These are phyloP conservation scores for Penicillium pulvis DNA, from an alignment of 495 filamentous ascomycete genomes.

Conservation along the genomic window DNA sequence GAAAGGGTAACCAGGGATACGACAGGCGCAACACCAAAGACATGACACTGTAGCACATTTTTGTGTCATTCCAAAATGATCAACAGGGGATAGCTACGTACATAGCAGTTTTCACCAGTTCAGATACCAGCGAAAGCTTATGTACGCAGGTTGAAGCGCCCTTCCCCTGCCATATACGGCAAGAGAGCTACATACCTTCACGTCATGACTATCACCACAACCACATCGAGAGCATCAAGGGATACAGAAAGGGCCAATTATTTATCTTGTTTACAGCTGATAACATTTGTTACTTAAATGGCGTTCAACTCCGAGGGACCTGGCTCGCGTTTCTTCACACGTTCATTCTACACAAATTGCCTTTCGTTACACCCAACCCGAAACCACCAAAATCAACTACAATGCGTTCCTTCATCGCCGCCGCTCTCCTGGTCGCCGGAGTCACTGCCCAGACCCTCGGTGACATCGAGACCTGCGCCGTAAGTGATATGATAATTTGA, in stretches of 20 bases:
- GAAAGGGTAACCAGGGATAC: slow-evolving; percentile 23
- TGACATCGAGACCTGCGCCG: slow-evolving; percentile 20
- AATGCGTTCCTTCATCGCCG: slow-evolving; percentile 28
- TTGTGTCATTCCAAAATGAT: slow-evolving; percentile 26
- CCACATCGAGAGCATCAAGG: slow-evolving; percentile 21
- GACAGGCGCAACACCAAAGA: slow-evolving; percentile 9
- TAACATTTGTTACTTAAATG: slow-evolving; percentile 21
- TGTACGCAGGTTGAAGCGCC: neutral
- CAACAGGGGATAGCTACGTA: slow-evolving; percentile 5
- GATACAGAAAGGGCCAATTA: slow-evolving; percentile 16
- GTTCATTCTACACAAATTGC: neutral
- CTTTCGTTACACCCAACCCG: neutral
- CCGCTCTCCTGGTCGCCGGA: slow-evolving; percentile 23
- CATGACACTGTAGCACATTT: slow-evolving; percentile 28
- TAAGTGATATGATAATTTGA: too few species aligned
- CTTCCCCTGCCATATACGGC: neutral
- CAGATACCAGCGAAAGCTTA: slow-evolving; percentile 26
- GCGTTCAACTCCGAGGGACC: neutral
- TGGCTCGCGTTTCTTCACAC: neutral
- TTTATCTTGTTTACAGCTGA: slow-evolving; percentile 15
- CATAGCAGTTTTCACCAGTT: neutral
- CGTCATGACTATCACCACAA: slow-evolving; percentile 17
- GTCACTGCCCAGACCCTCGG: slow-evolving; percentile 10
- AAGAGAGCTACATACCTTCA: slow-evolving; percentile 22
- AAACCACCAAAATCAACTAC: slow-evolving; percentile 6